phyloP scores from a whole-genome alignment of 2,329 filamentous ascomycete species.

The Periconia digitata region DNA sequence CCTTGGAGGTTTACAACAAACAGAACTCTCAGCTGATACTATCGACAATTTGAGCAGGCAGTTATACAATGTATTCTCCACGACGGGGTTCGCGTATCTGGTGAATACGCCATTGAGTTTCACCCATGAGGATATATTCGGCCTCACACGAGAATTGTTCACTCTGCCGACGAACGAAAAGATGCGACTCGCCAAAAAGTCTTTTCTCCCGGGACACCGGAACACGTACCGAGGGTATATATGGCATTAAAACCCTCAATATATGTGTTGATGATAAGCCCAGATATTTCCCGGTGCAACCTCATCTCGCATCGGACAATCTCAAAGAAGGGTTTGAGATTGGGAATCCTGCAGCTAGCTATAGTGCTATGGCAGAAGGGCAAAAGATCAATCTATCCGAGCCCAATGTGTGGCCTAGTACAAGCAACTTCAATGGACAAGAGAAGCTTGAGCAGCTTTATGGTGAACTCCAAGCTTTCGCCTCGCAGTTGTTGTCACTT shows the following conservation, averaged over 20 bases:
- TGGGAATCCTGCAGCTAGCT: slow-evolving; percentile 31
- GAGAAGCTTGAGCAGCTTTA: slow-evolving; percentile 42
- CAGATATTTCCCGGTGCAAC: slow-evolving; percentile 49
- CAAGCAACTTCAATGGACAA: slow-evolving; percentile 17
- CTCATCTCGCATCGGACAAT: slow-evolving; percentile 42
- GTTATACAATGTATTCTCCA: slow-evolving; percentile 48
- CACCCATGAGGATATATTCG: slow-evolving; percentile 47
- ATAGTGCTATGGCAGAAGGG: slow-evolving; percentile 1
- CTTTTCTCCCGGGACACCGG: slow-evolving; percentile 42
- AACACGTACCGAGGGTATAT: slow-evolving; percentile 49
- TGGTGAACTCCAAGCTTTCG: slow-evolving; percentile 43
- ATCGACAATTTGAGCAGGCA: slow-evolving; percentile 36
- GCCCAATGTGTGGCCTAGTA: slow-evolving; percentile 45
- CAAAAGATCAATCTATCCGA: slow-evolving; percentile 45
- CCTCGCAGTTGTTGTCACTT: slow-evolving; percentile 43
- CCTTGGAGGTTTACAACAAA: slow-evolving; percentile 36
- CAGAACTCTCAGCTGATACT: slow-evolving; percentile 26
- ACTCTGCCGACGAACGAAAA: slow-evolving; percentile 21
- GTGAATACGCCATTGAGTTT: slow-evolving; percentile 47
- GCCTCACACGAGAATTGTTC: slow-evolving; percentile 35
- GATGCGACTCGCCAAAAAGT: slow-evolving; percentile 44
- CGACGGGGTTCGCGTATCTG: slow-evolving; percentile 52
- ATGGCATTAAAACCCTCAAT: neutral
- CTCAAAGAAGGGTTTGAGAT: slow-evolving; percentile 53
- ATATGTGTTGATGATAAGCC: slow-evolving; percentile 12